A percentile compares a stretch with the other conserved stretches of the same genome.
phyloP scores from a whole-genome alignment of 768 basidiomycete species.

The Clitopilus hobsonii region DNA sequence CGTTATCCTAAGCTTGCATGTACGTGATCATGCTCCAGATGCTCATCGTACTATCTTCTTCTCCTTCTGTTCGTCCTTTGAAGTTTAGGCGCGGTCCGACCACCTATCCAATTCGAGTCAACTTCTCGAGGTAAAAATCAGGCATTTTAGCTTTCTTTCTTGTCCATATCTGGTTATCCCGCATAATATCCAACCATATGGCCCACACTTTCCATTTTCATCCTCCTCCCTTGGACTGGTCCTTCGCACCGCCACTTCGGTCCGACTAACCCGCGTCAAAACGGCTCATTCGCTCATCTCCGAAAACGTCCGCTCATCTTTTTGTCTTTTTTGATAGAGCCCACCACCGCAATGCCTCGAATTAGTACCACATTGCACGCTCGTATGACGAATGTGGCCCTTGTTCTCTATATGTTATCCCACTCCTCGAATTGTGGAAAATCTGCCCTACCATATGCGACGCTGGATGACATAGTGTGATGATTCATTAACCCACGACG shows the following conservation, averaged over 20 bases:
- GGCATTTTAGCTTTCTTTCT: background rate
- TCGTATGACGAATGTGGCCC: no score
- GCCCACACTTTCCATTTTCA: conserved; percentile 9
- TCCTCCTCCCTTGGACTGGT: conserved; percentile 11
- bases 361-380: background rate
- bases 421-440: no score
- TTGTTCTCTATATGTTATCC: no score
- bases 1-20: no score
- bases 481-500: background rate
- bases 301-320: conserved; percentile 7
- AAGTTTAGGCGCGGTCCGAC: background rate
- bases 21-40: background rate
- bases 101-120: background rate
- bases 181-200: conserved; percentile 8
- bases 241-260: conserved; percentile 12
- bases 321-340: background rate
- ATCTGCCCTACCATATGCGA: background rate
- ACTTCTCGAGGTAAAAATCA: background rate
- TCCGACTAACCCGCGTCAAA: conserved; percentile 7
- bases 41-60: background rate
- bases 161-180: conserved; percentile 5
- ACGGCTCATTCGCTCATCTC: conserved; percentile 8
- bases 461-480: background rate
- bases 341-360: background rate
- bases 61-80: background rate